Conservation (phyloP, 2,329 filamentous ascomycete genomes). For the Colletotrichum melonis region DNA sequence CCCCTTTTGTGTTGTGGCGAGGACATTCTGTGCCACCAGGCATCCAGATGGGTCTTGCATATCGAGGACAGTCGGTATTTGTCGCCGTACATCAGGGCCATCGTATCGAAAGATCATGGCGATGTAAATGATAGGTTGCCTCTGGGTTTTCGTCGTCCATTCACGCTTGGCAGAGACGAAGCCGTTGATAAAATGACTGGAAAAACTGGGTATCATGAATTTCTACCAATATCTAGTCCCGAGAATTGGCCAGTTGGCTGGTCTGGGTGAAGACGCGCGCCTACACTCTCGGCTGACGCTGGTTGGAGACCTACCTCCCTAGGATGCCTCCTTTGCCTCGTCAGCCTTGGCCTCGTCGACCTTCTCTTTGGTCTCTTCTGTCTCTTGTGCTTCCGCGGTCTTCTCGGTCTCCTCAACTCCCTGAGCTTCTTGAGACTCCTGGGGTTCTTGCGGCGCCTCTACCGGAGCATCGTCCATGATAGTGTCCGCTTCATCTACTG, state of each 20-base stretch:
- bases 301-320: background rate
- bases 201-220: conserved; percentile 28
- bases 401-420: background rate
- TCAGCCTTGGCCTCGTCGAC: background rate
- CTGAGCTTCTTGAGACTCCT: background rate
- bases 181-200: background rate
- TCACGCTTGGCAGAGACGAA: background rate
- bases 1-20: background rate
- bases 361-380: background rate
- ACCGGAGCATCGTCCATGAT: conserved; percentile 25
- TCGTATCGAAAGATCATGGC: background rate
- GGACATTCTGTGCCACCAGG: background rate
- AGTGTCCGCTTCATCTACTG: background rate
- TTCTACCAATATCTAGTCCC: background rate
- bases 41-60: background rate
- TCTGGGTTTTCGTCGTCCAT: background rate
- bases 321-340: background rate
- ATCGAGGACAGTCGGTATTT: background rate
- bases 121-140: background rate
- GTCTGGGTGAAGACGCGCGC: background rate
- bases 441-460: background rate
- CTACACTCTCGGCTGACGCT: background rate
- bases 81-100: background rate
- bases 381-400: background rate
- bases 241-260: background rate